Conservation (phyloP, 768 basidiomycete genomes). For the Pulveroboletus ravenelii region DNA sequence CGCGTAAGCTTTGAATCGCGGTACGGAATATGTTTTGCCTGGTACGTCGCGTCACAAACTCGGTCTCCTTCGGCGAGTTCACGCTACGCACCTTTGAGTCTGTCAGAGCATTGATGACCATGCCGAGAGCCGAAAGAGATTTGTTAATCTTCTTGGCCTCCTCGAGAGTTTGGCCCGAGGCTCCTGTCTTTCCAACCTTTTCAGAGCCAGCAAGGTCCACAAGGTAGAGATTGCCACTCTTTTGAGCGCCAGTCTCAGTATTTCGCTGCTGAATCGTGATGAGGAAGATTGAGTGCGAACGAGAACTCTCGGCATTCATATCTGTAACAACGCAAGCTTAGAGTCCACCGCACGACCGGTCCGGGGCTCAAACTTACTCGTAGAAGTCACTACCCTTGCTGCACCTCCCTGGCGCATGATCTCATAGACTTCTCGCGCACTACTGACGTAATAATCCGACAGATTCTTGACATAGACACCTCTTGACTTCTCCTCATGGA, state of each 20-base stretch:
- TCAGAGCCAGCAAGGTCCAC: slow-evolving; percentile 98
- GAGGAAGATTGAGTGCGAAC: slow-evolving; percentile 98
- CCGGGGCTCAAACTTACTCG: slow-evolving; percentile 57
- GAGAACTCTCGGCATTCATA: slow-evolving; percentile 99
- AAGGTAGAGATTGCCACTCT: slow-evolving; percentile 94
- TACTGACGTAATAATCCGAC: slow-evolving; percentile 97
- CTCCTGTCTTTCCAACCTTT: slow-evolving; percentile 99
- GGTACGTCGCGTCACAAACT: slow-evolving; percentile 7
- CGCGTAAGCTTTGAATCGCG: slow-evolving; percentile 99
- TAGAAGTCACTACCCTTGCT: slow-evolving; percentile 88
- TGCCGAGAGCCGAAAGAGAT: slow-evolving; percentile 92
- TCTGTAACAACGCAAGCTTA: slow-evolving; percentile 44
- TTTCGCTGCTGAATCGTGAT: slow-evolving; percentile 97
- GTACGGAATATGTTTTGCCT: slow-evolving; percentile 97
- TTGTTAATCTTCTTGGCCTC: slow-evolving; percentile 99
- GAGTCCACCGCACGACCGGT: background rate
- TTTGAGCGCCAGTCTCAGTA: slow-evolving; percentile 91
- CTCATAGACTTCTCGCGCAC: slow-evolving; percentile 93
- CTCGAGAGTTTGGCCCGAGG: slow-evolving; percentile 96
- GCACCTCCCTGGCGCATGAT: slow-evolving; percentile 97
- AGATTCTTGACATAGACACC: slow-evolving; percentile 98
- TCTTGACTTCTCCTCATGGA: slow-evolving; percentile 96
- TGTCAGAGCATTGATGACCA: slow-evolving; percentile 98
- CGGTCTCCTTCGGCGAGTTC: background rate
- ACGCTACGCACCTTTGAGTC: slow-evolving; percentile 74